Evolutionary conservation across 106 monocot species (phyloP), one percentile per base, ranked within the genome.

Genomic region (Dioscorea zingiberensis): DNA sequence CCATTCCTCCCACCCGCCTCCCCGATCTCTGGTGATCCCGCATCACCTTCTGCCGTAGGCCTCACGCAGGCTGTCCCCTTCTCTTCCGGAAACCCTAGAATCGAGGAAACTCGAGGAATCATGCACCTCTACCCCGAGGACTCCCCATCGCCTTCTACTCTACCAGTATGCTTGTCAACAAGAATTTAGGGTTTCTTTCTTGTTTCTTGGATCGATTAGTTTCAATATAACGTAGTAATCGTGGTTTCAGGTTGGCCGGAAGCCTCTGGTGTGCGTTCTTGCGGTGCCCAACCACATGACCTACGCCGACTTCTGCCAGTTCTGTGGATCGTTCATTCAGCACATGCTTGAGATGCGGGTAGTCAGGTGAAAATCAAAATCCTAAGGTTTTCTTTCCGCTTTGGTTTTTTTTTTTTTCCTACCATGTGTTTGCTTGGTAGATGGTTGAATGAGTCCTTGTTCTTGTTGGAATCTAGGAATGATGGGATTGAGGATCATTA

Each of bases 221-320:
- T 19, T 51, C 18, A 51, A 51, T 16, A 13, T 1, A 2, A 18
- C 3, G 15, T 8, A 15, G 13, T 1, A 51, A 16, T 19, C 4
- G 51, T 18, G 19, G 51, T 51, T 51, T 60, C 69, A 98, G 98
- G 80, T 69, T 24, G 79, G 80, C 58, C 81, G 92, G 73, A 98
- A 86, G 60, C 84, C 88, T 25, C 77, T 84, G 27, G 73, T 93
- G 21, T 92, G 84, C 53, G 98, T 98, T 38, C 62, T 84, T 9
- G 84, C 84, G 3, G 93, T 98, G 21, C 98, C 98, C 2, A 93
- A 98, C 81, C 92, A 98, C 80, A 86, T 98, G 93, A 98, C 92
- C 0, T 98, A 93, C 48, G 92, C 98, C 10, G 92, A 98, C 80
- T 93, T 93, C 74, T 86, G 88, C 79, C 79, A 55, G 61, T 98